Evolutionary conservation across 192 early-diverging fungal species (phyloP).

Genomic region (Entomortierella beljakovae): DNA sequence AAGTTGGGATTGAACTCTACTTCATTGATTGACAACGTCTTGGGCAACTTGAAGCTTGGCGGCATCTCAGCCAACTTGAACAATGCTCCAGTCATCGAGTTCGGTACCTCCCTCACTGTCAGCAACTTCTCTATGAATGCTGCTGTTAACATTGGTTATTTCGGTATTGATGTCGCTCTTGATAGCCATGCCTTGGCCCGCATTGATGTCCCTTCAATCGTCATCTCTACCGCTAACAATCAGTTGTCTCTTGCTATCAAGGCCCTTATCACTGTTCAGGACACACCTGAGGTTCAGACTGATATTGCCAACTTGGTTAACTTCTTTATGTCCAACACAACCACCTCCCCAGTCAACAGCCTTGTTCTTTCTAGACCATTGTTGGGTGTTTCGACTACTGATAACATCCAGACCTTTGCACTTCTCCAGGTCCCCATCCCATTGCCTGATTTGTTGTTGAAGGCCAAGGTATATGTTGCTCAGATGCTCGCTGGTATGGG

Average conservation of each 20-base stretch:
- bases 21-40: constrained; percentile 15
- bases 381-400: constrained; percentile 33
- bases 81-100: constrained; percentile 47
- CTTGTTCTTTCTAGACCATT: constrained; percentile 42
- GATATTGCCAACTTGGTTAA: constrained; percentile 47
- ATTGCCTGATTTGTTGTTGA: constrained; percentile 15
- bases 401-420: constrained; percentile 46
- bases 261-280: constrained; percentile 40
- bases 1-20: constrained; percentile 24
- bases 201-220: constrained; percentile 49
- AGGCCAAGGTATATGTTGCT: constrained; percentile 20
- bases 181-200: constrained; percentile 35
- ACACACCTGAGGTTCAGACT: constrained; percentile 34
- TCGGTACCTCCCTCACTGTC: constrained; percentile 40
- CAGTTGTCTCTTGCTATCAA: constrained; percentile 37
- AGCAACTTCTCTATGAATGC: constrained; percentile 45
- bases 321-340: constrained; percentile 44
- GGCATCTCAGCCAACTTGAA: constrained; percentile 43
- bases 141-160: constrained; percentile 54
- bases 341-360: constrained; percentile 31
- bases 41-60: constrained; percentile 44
- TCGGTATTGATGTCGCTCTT: constrained; percentile 48
- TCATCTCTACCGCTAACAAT: constrained; percentile 44
- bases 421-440: constrained; percentile 30
- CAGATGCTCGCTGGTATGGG: constrained; percentile 37